Base-by-base conservation (phyloP, 2,329 filamentous ascomycete genomes). In the Colletotrichum falcatum region DNA sequence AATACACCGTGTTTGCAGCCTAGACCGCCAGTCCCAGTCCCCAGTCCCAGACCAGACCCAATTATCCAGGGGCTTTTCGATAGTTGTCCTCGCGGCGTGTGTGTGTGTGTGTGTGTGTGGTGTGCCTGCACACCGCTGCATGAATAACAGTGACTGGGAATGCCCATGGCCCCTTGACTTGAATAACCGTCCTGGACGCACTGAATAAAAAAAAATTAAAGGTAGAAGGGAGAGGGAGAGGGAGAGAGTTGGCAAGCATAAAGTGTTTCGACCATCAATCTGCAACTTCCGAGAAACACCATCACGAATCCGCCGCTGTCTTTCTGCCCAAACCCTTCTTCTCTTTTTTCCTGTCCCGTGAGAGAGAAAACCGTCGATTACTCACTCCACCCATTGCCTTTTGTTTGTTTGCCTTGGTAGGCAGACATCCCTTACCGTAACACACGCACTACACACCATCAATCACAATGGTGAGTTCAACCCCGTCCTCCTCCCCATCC, bases 381-480 rank as follows among this genome's bases (percentile, higher is more conserved):
- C 5, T 53, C n/a, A n/a, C n/a, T n/a, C n/a, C n/a, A n/a, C n/a
- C 28, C 8, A 35, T 33, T 5, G 23, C 33, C 26, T 20, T 14
- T 53, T 11, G 14, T 26, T 63, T 63, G 48, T 65, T 59, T 48
- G 30, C n/a, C n/a, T 39, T 20, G 30, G n/a, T 16, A 2, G 18
- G 9, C 7, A 9, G 33, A 16, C 60, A 20, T 48, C 18, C 42
- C 61, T 44, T 35, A 39, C 53, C 51, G 35, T 44, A 46, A 35
- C 46, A 59, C 44, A 28, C 35, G 23, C 60, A 69, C 66, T 63
- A 61, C 66, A 68, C 73, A 65, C 63, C 71, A 79, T 75, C 72
- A 79, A 79, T 75, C 72, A 79, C 75, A 78, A 81, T 81, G 79
- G 79, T 81, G 77, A 81, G 79, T 81, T 48, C 30, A 3, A 30